Evolutionary conservation across 2,329 filamentous ascomycete genomes (phyloP).

Genomic region (Teratosphaeria zuluensis): DNA sequence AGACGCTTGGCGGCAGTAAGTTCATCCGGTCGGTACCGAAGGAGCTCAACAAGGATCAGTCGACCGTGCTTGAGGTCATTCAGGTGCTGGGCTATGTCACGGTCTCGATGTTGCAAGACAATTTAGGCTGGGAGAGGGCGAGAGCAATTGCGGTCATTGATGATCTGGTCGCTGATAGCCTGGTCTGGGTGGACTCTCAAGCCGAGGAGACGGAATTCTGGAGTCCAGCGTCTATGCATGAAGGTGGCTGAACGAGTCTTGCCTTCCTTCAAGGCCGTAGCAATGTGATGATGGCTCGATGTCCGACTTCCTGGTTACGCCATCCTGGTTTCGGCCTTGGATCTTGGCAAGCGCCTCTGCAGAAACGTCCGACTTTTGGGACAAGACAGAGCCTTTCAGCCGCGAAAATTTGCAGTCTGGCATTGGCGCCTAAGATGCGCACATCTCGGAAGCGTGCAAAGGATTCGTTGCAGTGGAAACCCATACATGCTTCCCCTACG

Average conservation of each 20-base stretch:
- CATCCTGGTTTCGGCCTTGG: no score
- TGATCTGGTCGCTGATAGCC: slow-evolving; percentile 75
- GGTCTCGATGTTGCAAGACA: slow-evolving; percentile 77
- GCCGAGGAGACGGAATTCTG: slow-evolving; percentile 85
- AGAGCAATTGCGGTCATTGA: slow-evolving; percentile 83
- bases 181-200: slow-evolving; percentile 92
- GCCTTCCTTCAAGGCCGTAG: background rate
- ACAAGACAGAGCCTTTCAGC: no score
- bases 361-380: no score
- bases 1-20: slow-evolving; percentile 71
- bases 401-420: no score
- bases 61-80: slow-evolving; percentile 80
- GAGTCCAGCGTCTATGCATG: slow-evolving; percentile 65
- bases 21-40: slow-evolving; percentile 91
- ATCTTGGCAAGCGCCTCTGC: no score
- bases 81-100: slow-evolving; percentile 86
- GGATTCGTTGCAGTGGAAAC: no score
- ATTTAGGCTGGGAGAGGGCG: slow-evolving; percentile 75
- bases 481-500: no score
- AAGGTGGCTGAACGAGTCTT: slow-evolving; percentile 10
- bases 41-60: slow-evolving; percentile 90
- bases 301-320: no score
- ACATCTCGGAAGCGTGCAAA: no score
- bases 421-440: no score
- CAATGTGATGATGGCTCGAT: no score